Evolutionary conservation across 176 grass and related monocot genomes (phyloP), one percentile per base, ranked within the genome.

Genomic region (Carex littledalei): DNA sequence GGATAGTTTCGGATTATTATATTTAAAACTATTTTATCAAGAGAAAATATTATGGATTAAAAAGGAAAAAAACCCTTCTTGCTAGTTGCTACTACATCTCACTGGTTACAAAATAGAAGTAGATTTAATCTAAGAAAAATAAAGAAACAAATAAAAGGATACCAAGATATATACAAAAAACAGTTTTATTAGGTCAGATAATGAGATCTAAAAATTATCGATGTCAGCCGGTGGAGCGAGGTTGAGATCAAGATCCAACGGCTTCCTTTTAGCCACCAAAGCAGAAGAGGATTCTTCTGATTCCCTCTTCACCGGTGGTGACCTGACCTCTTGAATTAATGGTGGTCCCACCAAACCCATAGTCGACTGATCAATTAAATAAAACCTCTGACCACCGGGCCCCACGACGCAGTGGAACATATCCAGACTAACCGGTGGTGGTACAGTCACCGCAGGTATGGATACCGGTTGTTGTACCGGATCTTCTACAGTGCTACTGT

Each of bases 191-290:
- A 61, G 31, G 47, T 83, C 45, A 83, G 63, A 66, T 67, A 39
- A 47, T 66, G 8, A 50, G 52, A 58, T 79, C 56, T 43, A 45
- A 10, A 63, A 6, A 83, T 39, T 39, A 39, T 83, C 81, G 17
- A 90, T 84, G 87, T 94, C 92, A 39, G 79, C 84, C 63, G 91
- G 88, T 83, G 95, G 95, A 14, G 92, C 92, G 43, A 87, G n/a
- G 82, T 98, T 98, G 52, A 98, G 92, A 91, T 98, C 95, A 74
- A 98, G 87, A 78, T 98, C 89, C 31, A 97, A 87, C 24, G 41
- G 56, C 7, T 26, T 39, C 29, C 84, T 75, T 72, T 90, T 94
- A 3, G 65, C 86, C 3, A n/a, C 52, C 0, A 50, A 45, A 26
- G 70, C 83, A 2, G 84, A 83, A 5, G 90, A 79, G 47, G 47